A percentile compares a stretch with the other conserved stretches of the same genome.
These are phyloP conservation scores for Prunus dulcis DNA, from an alignment of 306 rosid species.

Conservation along the genomic window DNA sequence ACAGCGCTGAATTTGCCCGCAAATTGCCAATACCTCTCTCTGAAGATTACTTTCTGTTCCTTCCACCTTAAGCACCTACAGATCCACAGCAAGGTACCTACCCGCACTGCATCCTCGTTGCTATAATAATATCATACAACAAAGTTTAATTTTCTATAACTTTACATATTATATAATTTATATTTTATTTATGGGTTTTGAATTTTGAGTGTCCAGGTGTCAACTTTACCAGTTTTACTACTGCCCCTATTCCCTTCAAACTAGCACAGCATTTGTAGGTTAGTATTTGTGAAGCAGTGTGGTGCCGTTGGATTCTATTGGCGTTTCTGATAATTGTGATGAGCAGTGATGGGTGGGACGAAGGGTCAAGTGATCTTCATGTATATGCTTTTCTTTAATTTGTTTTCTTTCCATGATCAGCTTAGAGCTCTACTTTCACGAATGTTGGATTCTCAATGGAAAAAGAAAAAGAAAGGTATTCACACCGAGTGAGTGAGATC, in stretches of 20 bases:
- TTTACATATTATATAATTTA: not conserved
- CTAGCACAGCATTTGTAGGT: not conserved
- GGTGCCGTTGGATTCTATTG: conserved; percentile 25
- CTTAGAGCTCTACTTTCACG: no score
- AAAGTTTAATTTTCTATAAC: not conserved
- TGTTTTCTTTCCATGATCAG: no score
- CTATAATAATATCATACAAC: conserved; percentile 8
- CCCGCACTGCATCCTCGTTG: not conserved
- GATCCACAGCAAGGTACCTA: conserved; percentile 37
- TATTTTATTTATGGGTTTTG: not conserved
- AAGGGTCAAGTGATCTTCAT: no score
- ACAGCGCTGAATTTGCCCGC: no score
- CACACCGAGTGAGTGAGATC: not conserved
- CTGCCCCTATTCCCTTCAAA: conserved; percentile 15
- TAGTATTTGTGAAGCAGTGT: no score
- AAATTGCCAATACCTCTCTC: not conserved
- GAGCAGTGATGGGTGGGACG: no score
- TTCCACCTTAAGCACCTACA: conserved; percentile 42
- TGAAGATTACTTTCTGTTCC: conserved; percentile 36
- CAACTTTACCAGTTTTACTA: conserved; percentile 5
- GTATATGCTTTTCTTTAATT: no score
- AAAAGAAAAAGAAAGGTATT: conserved; percentile 7
- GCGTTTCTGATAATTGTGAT: conserved; percentile 25
- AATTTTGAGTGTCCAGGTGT: conserved; percentile 10
- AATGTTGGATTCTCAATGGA: conserved; percentile 15